Conservation (phyloP, 441 rosid genomes). For the Euphorbia schlechtendalii region DNA sequence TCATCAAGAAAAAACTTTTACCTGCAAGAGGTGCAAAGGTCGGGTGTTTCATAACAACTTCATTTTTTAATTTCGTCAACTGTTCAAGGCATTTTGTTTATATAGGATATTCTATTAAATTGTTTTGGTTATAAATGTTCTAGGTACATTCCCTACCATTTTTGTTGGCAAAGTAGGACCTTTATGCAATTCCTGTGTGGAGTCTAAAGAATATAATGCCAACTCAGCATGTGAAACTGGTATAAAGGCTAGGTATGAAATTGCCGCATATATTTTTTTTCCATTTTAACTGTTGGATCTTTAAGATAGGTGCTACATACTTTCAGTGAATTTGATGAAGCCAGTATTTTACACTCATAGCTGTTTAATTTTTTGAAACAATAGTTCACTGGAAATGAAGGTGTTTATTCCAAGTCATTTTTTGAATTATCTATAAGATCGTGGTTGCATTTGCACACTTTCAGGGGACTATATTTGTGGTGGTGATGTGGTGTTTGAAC, state of each 20-base stretch:
- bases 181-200: conserved; percentile 65
- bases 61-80: not conserved
- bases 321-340: not conserved
- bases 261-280: not conserved
- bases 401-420: not conserved
- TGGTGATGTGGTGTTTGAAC: not conserved
- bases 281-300: not conserved
- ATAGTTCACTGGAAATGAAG: not conserved
- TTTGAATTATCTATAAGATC: not conserved
- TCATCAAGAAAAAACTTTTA: conserved; percentile 63
- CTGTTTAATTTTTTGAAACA: not conserved
- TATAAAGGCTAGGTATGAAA: conserved; percentile 38
- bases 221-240: conserved; percentile 28
- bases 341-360: not conserved
- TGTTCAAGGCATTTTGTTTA: conserved; percentile 14
- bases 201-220: conserved; percentile 40
- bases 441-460: not conserved
- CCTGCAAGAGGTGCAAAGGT: conserved; percentile 93
- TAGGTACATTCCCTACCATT: conserved; percentile 58
- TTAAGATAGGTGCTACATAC: not conserved
- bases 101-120: conserved; percentile 16
- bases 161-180: conserved; percentile 72
- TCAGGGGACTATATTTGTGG: not conserved
- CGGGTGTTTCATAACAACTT: conserved; percentile 14
- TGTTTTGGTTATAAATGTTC: conserved; percentile 21